Base-by-base conservation (phyloP, 352 stramenopile species). In the Thraustotheca clavata region DNA sequence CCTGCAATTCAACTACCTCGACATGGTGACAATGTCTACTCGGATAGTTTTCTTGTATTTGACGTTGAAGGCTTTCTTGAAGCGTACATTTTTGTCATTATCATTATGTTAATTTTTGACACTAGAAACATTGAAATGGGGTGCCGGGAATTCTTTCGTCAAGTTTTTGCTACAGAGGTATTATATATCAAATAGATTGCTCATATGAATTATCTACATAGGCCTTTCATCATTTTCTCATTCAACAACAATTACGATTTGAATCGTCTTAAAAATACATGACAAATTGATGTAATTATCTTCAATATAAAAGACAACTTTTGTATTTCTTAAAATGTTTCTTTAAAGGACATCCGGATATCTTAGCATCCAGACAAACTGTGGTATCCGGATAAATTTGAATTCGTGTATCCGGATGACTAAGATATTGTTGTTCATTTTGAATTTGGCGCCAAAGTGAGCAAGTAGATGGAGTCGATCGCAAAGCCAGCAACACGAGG, bases 71-170 rank as follows among this genome's bases (percentile, higher is more conserved):
- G 22, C 18, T 65, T 65, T 24, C 32, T 65, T 12, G 57, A 26
- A 3, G 57, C 57, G 57, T 65, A 54, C 14, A 29, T 57, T 38
- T 12, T 26, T 27, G n/a, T 34, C 31, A 8, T 16, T 22, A 1
- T 9, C 26, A 35, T 22, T 36, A 34, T 59, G 1, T 46, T 73
- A 75, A 2, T 87, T 84, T 38, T 52, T 88, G n/a, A 4, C 31
- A 76, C 86, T 14, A 75, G 75, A 33, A 75, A 83, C 50, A 83
- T 76, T 5, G 82, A 87, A 50, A 60, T 91, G 8, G 82, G 82
- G 9, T 91, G 82, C 29, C 79, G 82, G 38, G 82, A 91, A 34
- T 84, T 91, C 62, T 91, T 91, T 35, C 79, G 82, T 34, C 82
- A 91, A 29, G 77, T 74, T 31, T 91, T 91, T 43, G 75, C 86